phyloP scores from a whole-genome alignment of 768 basidiomycete species.

The Dacryopinax spathularia region DNA sequence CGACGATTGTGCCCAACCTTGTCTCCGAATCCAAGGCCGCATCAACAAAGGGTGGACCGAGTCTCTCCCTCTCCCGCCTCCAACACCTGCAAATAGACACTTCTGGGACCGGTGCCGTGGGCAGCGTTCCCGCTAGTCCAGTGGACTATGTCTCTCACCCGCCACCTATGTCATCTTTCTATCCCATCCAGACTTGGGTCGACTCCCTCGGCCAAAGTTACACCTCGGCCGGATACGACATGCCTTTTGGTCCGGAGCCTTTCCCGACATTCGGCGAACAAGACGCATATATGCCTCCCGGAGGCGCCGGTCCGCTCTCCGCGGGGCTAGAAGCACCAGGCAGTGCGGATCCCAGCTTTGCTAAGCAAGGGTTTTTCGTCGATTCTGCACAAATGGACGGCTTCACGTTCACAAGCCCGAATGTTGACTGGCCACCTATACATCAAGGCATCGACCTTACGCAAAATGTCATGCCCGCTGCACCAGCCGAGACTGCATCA shows the following conservation, averaged over 20 bases:
- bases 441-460: too few species aligned
- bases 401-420: background rate
- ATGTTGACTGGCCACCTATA: background rate
- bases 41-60: background rate
- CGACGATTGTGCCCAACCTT: background rate
- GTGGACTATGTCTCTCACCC: background rate
- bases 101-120: background rate
- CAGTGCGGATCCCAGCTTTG: too few species aligned
- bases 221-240: background rate
- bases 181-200: background rate
- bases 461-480: too few species aligned
- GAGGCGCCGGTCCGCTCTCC: too few species aligned
- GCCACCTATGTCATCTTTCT: background rate
- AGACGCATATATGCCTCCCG: too few species aligned
- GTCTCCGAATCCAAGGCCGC: background rate
- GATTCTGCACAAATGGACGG: background rate
- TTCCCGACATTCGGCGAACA: background rate
- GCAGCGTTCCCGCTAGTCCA: background rate
- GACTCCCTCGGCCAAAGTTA: background rate
- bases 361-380: background rate
- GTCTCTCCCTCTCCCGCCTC: conserved; percentile 1
- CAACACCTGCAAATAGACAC: background rate
- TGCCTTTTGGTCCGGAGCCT: background rate
- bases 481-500: too few species aligned
- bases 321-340: too few species aligned